A percentile compares a stretch with the other conserved stretches of the same genome.
Evolutionary conservation across 106 monocot species (phyloP).

Genomic region (Dioscorea alata): DNA sequence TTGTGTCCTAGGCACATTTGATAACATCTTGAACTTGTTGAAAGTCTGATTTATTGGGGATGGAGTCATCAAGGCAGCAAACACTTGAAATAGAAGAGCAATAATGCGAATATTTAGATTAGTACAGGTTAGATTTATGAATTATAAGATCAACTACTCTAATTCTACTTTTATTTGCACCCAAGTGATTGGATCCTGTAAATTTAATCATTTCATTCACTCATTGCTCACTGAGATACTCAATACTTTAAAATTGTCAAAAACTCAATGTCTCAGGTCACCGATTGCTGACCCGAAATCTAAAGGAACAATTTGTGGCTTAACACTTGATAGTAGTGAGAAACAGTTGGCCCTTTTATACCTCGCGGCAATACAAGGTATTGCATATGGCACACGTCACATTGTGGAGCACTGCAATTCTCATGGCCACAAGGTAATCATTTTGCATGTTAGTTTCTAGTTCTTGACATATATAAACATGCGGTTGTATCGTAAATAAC

Average conservation of each 20-base stretch:
- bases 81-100: no score
- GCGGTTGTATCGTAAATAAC: no score
- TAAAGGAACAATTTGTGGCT: slow-evolving; percentile 76
- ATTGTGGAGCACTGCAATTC: slow-evolving; percentile 95
- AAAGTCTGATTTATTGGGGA: background rate
- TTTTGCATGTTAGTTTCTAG: background rate
- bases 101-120: no score
- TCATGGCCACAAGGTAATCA: slow-evolving; percentile 84
- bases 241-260: no score
- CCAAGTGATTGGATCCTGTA: no score
- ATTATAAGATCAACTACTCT: no score
- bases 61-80: background rate
- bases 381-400: slow-evolving; percentile 96
- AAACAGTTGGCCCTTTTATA: slow-evolving; percentile 79
- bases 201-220: no score
- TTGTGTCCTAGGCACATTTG: no score
- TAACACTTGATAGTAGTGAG: slow-evolving; percentile 87
- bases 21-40: background rate
- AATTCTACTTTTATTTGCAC: no score
- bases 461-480: no score
- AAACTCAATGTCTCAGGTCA: slow-evolving; percentile 39
- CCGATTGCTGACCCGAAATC: slow-evolving; percentile 90
- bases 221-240: no score
- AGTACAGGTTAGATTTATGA: no score
- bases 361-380: slow-evolving; percentile 84